Conservation (phyloP, 148 eudicot genomes). For the Nepenthes mirabilis region DNA sequence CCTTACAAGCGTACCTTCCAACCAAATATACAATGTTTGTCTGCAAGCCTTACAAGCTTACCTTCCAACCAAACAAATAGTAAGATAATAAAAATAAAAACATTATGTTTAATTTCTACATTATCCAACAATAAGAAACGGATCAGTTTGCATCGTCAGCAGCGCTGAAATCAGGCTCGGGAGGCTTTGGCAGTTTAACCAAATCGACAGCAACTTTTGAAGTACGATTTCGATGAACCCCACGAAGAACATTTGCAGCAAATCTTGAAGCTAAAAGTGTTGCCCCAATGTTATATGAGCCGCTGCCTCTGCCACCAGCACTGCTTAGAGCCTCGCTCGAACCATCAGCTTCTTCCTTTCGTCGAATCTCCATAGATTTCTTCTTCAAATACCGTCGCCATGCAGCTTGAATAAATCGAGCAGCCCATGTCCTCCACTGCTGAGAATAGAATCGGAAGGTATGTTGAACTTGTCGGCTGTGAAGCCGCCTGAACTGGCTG, state of each 20-base stretch:
- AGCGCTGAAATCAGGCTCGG: conserved; percentile 87
- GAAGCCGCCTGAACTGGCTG: conserved; percentile 84
- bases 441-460: conserved; percentile 85
- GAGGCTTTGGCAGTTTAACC: conserved; percentile 70
- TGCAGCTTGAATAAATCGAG: conserved; percentile 88
- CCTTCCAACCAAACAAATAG: no score
- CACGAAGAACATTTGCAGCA: conserved; percentile 76
- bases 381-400: conserved; percentile 75
- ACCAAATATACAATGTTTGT: no score
- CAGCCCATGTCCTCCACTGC: conserved; percentile 97
- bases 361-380: conserved; percentile 38
- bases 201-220: conserved; percentile 35
- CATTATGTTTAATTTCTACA: no score
- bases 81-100: no score
- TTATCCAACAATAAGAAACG: no score
- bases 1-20: no score
- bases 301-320: conserved; percentile 13
- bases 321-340: conserved; percentile 8
- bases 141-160: conserved; percentile 22
- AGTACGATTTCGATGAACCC: conserved; percentile 60
- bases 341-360: conserved; percentile 14
- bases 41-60: no score
- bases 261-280: conserved; percentile 65
- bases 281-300: conserved; percentile 52
- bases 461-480: conserved; percentile 94